Evolutionary conservation across 148 eudicot species (phyloP).

Genomic region (Rhododendron ovatum): DNA sequence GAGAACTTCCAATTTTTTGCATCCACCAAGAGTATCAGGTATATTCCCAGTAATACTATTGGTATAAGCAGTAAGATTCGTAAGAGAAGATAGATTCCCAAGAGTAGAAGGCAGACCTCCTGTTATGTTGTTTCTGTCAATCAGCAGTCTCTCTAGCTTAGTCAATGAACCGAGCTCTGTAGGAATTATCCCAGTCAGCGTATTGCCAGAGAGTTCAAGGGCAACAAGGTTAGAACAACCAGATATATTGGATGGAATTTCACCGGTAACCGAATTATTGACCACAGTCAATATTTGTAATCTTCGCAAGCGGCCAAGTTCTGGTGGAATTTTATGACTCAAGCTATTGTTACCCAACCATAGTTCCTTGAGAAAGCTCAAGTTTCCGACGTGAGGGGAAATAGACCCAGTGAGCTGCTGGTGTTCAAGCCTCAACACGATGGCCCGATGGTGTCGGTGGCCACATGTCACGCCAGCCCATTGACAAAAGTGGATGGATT

Average conservation of each 20-base stretch:
- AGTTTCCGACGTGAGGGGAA: no score
- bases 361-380: no score
- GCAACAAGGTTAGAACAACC: neutral
- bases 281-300: neutral
- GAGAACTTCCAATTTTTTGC: no score
- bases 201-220: neutral
- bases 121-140: neutral
- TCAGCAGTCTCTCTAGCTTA: neutral
- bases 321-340: no score
- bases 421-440: no score
- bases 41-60: neutral
- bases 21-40: neutral
- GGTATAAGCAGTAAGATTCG: fast-evolving
- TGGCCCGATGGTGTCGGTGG: no score
- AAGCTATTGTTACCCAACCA: no score
- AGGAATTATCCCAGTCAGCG: neutral
- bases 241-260: neutral
- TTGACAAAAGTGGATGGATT: no score
- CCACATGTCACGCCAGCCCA: no score
- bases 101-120: neutral
- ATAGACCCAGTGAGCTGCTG: no score
- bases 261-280: neutral
- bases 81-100: neutral
- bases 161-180: neutral
- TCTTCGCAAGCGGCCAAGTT: neutral